phyloP scores from a whole-genome alignment of 208 protist genomes.

The Leishmania mexicana region DNA sequence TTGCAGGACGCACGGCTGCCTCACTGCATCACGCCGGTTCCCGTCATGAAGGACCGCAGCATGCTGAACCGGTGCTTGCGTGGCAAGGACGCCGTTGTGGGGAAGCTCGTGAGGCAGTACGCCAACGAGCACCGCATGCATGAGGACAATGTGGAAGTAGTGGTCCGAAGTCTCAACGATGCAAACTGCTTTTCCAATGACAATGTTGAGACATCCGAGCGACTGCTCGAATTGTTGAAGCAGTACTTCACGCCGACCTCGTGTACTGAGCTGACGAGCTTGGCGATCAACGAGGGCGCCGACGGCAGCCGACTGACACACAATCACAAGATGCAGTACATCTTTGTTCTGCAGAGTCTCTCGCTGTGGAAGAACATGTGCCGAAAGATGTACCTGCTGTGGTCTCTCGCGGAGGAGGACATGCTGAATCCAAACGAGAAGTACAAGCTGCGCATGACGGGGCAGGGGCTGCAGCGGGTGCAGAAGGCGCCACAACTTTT shows the following conservation, averaged over 20 bases:
- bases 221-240: slow-evolving; percentile 76
- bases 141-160: slow-evolving; percentile 72
- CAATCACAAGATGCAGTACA: slow-evolving; percentile 94
- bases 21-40: slow-evolving; percentile 91
- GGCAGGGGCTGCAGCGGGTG: slow-evolving; percentile 96
- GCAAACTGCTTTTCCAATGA: slow-evolving; percentile 91
- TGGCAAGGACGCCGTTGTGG: slow-evolving; percentile 82
- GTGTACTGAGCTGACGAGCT: slow-evolving; percentile 40
- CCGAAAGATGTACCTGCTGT: slow-evolving; percentile 86
- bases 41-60: slow-evolving; percentile 64
- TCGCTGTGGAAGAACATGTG: slow-evolving; percentile 96
- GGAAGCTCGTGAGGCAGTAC: slow-evolving; percentile 71
- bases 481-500: slow-evolving; percentile 89
- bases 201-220: slow-evolving; percentile 76
- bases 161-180: slow-evolving; percentile 90
- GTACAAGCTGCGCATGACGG: slow-evolving; percentile 91
- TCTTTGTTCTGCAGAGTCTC: slow-evolving; percentile 96
- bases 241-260: slow-evolving; percentile 73
- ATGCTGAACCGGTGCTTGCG: slow-evolving; percentile 86
- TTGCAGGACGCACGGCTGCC: slow-evolving; percentile 72
- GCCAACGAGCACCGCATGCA: slow-evolving; percentile 28
- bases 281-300: slow-evolving; percentile 83
- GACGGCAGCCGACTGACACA: slow-evolving; percentile 95
- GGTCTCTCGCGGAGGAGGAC: slow-evolving; percentile 95
- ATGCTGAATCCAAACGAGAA: slow-evolving; percentile 85